Evolutionary conservation across 805 yeast species (phyloP), one percentile per base, ranked within the genome.

Genomic region (Ogataea salicorniae): DNA sequence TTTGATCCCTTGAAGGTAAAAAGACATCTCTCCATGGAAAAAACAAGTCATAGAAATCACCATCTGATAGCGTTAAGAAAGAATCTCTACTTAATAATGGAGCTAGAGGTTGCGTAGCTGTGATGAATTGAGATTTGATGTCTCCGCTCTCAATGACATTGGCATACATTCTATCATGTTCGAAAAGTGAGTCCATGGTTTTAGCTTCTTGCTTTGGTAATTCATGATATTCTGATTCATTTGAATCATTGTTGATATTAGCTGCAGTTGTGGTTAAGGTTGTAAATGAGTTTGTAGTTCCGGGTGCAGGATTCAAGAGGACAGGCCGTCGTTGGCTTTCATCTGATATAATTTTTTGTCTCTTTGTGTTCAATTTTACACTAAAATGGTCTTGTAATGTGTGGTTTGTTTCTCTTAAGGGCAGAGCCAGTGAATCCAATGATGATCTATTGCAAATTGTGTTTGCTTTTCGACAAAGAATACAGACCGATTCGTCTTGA

Each of bases 61-160:
- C 68, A 37, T 57, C 59, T n/a, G 62, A 59, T 20, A 63, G 52
- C 15, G 67, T 56, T 18, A 64, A 43, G 45, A 63, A 58, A 5
- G 68, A 57, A 44, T 63, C 68, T 45, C 62, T 50, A 34, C 66
- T 60, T 31, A 64, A 51, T 14, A 64, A 51, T 36, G 63, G 66
- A 5, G 69, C 65, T 40, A 64, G 46, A 9, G 69, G 68, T 44
- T 64, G 68, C 3, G 66, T 57, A 1, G 68, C 58, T 31, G 61
- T 58, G 6, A 63, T 61, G 45, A 61, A 64, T 40, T 64, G 69
- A 16, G 62, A 54, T 26, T 54, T 51, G 15, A 47, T 43, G 6
- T 54, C 54, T 17, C 58, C 54, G 35, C 46, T 58, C 17, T 50
- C 52, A 15, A 61, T 50, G 31, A 59, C 57, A 35, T 53, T 49